Base-by-base conservation (phyloP, 768 basidiomycete species). In the Ephemerocybe angulata region DNA sequence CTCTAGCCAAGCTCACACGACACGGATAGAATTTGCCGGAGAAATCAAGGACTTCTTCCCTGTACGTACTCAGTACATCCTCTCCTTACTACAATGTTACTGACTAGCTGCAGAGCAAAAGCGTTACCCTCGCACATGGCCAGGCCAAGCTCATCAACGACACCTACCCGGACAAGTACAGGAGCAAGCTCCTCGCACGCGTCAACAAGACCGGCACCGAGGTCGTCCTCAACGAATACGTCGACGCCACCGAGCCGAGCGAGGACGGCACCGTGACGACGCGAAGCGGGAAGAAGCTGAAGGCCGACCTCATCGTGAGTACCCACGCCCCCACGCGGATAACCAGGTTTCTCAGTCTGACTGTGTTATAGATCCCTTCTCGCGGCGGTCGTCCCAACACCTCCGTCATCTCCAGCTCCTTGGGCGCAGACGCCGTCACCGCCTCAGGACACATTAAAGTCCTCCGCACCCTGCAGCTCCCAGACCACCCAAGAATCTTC, bases 121-220 rank as follows among this genome's bases (percentile, higher is more conserved):
- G 66, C 28, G 76, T 87, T 17, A 84, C 82, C 19, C 73, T 87
- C 48, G 78, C 87, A 3, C 85, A 87, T 8, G 71, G 73, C 37
- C 68, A 72, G 27, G 47, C 46, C 3, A 62, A 70, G 27, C 76
- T 86, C 27, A 69, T 87, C 55, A 83, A 80, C 58, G 63, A 70
- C 7, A 66, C 74, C 2, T 87, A 86, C 59, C 75, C 83, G 0
- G 62, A 68, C 5, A 75, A 76, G 50, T 77, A 77, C 65, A 77
- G 85, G 38, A 67, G 67, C 11, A 72, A 67, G 13, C 57, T 80
- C 2, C 75, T 73, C 53, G 60, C 63, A 2, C 69, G 73, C 10
- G 59, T 82, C 1, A 61, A 57, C 17, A 65, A 59, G 1, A 73
- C 76, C 12, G 77, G 75, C 5, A 65, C 84, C 58, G 64, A 78